Conservation (phyloP, 2,329 filamentous ascomycete genomes). For the Alternaria triticimaculans region DNA sequence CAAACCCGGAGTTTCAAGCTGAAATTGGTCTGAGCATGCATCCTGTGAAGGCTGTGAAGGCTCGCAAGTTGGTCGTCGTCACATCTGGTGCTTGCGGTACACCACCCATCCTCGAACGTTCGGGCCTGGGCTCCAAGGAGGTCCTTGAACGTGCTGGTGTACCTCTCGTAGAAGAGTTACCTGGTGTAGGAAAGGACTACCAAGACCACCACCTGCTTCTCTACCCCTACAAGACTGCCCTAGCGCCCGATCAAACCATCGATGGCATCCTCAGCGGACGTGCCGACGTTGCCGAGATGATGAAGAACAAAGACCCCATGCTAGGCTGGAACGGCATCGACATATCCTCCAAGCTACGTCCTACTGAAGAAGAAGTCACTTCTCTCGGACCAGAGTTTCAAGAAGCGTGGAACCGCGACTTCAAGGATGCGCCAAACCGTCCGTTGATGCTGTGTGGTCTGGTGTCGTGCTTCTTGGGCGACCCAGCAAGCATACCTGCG, state of each 20-base stretch:
- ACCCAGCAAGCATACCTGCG: conserved; percentile 39
- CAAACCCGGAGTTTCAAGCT: conserved; percentile 52
- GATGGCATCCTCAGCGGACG: conserved; percentile 61
- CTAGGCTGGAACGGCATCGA: conserved; percentile 67
- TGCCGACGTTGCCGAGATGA: conserved; percentile 54
- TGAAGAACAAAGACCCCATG: conserved; percentile 57
- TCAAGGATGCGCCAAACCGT: conserved; percentile 54
- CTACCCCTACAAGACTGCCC: conserved; percentile 59
- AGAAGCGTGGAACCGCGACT: conserved; percentile 63
- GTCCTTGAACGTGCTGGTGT: conserved; percentile 61
- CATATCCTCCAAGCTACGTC: conserved; percentile 63
- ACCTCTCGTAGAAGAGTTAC: conserved; percentile 60
- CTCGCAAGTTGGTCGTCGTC: conserved; percentile 62
- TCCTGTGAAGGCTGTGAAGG: conserved; percentile 53
- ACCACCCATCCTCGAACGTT: conserved; percentile 66
- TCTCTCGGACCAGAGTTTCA: conserved; percentile 62
- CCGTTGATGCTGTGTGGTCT: conserved; percentile 57
- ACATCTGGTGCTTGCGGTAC: conserved; percentile 61
- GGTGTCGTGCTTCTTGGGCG: conserved; percentile 42
- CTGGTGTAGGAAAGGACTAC: conserved; percentile 69
- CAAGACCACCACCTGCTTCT: conserved; percentile 66
- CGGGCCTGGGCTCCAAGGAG: conserved; percentile 63
- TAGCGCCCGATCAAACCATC: conserved; percentile 58
- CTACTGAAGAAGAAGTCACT: conserved; percentile 60
- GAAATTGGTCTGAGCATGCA: conserved; percentile 39